Evolutionary conservation across 192 early-diverging fungal species (phyloP).

Genomic region (Spizellomyces punctatus): DNA sequence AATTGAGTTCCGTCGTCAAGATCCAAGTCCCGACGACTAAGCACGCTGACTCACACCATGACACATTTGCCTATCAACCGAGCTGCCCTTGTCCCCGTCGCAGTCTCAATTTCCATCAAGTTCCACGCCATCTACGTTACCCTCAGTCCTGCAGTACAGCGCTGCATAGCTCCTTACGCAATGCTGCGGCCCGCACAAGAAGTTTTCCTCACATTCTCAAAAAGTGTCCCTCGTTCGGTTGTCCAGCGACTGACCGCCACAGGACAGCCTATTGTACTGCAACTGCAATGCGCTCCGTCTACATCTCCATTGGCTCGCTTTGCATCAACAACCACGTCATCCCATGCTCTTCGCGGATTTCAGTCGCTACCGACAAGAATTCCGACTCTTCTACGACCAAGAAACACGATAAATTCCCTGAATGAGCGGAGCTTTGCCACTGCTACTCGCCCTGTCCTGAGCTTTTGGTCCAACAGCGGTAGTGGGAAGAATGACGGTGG

Average conservation of each 20-base stretch:
- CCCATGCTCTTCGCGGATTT: neutral
- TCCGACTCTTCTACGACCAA: constrained; percentile 9
- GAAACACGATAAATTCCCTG: constrained; percentile 7
- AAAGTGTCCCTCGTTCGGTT: constrained; percentile 9
- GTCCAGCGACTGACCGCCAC: neutral
- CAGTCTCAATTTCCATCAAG: too few species aligned
- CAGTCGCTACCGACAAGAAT: neutral
- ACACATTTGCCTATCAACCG: too few species aligned
- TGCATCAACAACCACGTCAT: constrained; percentile 2
- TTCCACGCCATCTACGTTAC: too few species aligned
- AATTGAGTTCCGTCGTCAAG: too few species aligned
- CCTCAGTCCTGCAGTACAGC: too few species aligned
- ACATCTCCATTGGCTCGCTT: neutral
- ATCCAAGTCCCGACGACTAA: too few species aligned
- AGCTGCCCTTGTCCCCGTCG: too few species aligned
- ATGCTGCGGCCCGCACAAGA: neutral
- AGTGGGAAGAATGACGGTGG: neutral
- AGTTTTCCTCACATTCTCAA: constrained; percentile 18
- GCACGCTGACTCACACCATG: too few species aligned
- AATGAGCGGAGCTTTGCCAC: constrained; percentile 10
- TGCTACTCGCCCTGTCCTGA: neutral
- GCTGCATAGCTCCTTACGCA: neutral
- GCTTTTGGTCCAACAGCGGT: neutral
- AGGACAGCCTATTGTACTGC: neutral
- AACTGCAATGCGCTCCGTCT: neutral